These are phyloP conservation scores for Oryza australiensis DNA, from an alignment of 176 grass and related monocot species.

Conservation along the genomic window DNA sequence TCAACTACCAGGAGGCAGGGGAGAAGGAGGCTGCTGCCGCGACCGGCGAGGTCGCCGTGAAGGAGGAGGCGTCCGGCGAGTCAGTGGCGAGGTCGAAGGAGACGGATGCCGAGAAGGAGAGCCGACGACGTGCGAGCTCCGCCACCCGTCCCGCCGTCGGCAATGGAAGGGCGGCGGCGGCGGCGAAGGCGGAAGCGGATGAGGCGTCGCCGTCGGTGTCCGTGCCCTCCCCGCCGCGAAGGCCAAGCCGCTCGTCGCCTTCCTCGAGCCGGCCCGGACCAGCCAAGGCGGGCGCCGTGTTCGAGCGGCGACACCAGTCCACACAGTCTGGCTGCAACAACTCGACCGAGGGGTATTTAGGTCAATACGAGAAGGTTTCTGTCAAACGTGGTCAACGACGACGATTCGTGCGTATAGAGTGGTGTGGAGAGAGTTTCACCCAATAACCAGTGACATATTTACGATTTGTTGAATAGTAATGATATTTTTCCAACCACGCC, in stretches of 20 bases:
- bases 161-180: conserved; percentile 25
- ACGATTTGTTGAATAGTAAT: too few relatives aligned
- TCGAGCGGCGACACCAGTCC: conserved; percentile 81
- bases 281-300: conserved; percentile 64
- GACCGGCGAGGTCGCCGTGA: not conserved
- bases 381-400: too few relatives aligned
- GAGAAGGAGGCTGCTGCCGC: not conserved
- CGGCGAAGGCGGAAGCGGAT: conserved; percentile 31
- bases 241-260: conserved; percentile 49
- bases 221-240: conserved; percentile 35
- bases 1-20: not conserved
- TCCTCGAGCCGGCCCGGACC: conserved; percentile 63
- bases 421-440: too few relatives aligned
- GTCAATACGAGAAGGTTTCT: too few relatives aligned
- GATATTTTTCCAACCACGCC: too few relatives aligned
- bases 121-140: conserved; percentile 84
- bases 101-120: conserved; percentile 54
- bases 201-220: conserved; percentile 7
- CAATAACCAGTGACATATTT: too few relatives aligned
- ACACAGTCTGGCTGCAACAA: too few relatives aligned
- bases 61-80: conserved; percentile 57
- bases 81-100: conserved; percentile 73
- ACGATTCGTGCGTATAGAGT: too few relatives aligned
- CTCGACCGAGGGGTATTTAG: too few relatives aligned
- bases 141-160: conserved; percentile 51